Percentiles rank a stretch among this genome's conserved stretches.
Conservation (phyloP, 352 stramenopile species). For the Phytophthora pistaciae region DNA sequence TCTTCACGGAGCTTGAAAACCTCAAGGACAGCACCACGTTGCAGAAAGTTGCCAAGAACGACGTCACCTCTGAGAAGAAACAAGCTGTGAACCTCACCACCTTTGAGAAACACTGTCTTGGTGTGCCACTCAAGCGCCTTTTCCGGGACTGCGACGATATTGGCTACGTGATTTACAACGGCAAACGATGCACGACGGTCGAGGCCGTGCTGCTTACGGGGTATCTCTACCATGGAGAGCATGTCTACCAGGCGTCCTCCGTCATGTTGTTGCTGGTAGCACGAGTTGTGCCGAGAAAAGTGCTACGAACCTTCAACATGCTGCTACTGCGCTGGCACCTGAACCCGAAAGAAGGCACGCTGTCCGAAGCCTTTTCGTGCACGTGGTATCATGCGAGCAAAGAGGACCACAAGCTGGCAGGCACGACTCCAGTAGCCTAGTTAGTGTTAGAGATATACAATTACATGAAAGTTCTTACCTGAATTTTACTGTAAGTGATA, state of each 20-base stretch:
- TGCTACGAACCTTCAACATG: constrained; percentile 27
- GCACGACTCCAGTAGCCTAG: not conserved
- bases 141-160: constrained; percentile 13
- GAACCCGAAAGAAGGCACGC: constrained; percentile 2
- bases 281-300: constrained; percentile 9
- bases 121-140: not conserved
- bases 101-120: constrained; percentile 1
- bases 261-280: constrained; percentile 13
- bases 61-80: not conserved
- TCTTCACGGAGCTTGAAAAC: not conserved
- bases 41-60: not conserved
- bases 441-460: not conserved
- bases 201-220: constrained; percentile 15
- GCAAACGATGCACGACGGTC: constrained; percentile 4
- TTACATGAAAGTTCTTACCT: too few relatives aligned
- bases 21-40: not conserved
- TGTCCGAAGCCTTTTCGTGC: not conserved
- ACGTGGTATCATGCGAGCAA: constrained; percentile 4
- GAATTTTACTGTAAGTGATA: too few relatives aligned
- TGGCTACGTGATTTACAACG: not conserved
- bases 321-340: constrained; percentile 20
- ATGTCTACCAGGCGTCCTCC: constrained; percentile 14
- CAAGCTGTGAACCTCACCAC: not conserved
- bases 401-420: constrained; percentile 3
- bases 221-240: constrained; percentile 16